Percentiles rank a stretch among this genome's conserved stretches.
Evolutionary conservation across 257 asterid genomes (phyloP).

Genomic region (Ilex aquifolium): DNA sequence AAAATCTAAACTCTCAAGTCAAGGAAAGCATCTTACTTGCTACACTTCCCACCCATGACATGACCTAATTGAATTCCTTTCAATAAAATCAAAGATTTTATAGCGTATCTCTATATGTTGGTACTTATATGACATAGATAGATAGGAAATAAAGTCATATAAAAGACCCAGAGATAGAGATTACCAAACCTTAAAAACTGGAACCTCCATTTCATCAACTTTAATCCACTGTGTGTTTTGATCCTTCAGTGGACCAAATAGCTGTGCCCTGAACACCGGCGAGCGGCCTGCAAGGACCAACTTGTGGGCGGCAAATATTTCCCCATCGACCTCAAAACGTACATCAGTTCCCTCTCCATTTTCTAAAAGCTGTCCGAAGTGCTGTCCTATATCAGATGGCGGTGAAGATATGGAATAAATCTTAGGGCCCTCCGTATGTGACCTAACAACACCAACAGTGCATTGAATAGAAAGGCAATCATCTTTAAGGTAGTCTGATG

Average conservation of each 20-base stretch:
- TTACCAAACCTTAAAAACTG: background rate
- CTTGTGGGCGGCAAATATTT: conserved; percentile 18
- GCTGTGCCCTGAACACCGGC: conserved; percentile 26
- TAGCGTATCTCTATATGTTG: no score
- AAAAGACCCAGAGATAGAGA: background rate
- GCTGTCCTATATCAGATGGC: conserved; percentile 15
- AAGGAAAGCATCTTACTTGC: no score
- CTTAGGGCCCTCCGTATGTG: conserved; percentile 16
- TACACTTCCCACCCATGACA: no score
- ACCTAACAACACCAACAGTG: conserved; percentile 24
- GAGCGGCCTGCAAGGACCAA: conserved; percentile 24
- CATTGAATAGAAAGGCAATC: conserved; percentile 18
- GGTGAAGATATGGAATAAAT: conserved; percentile 9
- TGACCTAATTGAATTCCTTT: no score
- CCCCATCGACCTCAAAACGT: conserved; percentile 19
- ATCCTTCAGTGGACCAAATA: conserved; percentile 17
- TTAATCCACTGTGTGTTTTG: background rate
- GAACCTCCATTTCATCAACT: background rate
- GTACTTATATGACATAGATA: no score
- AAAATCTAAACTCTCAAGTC: no score
- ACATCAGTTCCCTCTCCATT: conserved; percentile 21
- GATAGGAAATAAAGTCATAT: no score
- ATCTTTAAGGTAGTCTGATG: conserved; percentile 18
- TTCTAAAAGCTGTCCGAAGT: conserved; percentile 18
- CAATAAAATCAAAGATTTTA: no score